Percentiles rank a stretch among this genome's conserved stretches.
Conservation (phyloP, 192 early-diverging fungal species). For the Martensiomyces pterosporus region DNA sequence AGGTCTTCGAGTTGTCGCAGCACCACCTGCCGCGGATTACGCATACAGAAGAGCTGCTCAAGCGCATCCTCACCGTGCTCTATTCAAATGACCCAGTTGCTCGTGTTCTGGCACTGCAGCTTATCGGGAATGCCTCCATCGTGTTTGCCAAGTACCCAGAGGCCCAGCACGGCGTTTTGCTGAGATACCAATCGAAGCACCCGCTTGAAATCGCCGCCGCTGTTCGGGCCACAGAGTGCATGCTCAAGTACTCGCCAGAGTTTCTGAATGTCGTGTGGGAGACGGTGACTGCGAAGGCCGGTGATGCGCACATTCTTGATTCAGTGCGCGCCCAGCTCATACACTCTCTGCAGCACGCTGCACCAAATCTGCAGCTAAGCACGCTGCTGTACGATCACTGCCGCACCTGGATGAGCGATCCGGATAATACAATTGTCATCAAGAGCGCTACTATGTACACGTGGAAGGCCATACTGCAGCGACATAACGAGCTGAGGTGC, state of each 20-base stretch:
- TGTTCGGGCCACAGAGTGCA: conserved; percentile 41
- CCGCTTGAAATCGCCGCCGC: conserved; percentile 49
- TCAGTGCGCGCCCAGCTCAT: conserved; percentile 40
- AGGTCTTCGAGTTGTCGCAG: conserved; percentile 39
- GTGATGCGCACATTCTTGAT: conserved; percentile 22
- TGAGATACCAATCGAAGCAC: conserved; percentile 44
- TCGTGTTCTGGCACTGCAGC: conserved; percentile 44
- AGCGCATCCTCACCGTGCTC: conserved; percentile 45
- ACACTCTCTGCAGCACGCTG: conserved; percentile 42
- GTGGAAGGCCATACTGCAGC: conserved; percentile 31
- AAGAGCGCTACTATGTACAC: conserved; percentile 26
- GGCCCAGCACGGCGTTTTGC: conserved; percentile 50
- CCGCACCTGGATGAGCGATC: conserved; percentile 21
- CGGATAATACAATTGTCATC: conserved; percentile 19
- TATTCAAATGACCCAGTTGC: conserved; percentile 52
- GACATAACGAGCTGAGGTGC: conserved; percentile 32
- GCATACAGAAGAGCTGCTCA: conserved; percentile 45
- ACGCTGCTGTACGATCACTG: conserved; percentile 30
- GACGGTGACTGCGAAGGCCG: conserved; percentile 36
- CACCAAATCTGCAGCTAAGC: conserved; percentile 39
- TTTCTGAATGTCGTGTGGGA: conserved; percentile 48
- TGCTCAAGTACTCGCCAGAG: conserved; percentile 45
- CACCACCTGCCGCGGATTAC: conserved; percentile 41
- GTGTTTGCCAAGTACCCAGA: conserved; percentile 47
- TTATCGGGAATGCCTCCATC: conserved; percentile 45